Conservation (phyloP, 2,329 filamentous ascomycete genomes). For the Falciphora oryzae region DNA sequence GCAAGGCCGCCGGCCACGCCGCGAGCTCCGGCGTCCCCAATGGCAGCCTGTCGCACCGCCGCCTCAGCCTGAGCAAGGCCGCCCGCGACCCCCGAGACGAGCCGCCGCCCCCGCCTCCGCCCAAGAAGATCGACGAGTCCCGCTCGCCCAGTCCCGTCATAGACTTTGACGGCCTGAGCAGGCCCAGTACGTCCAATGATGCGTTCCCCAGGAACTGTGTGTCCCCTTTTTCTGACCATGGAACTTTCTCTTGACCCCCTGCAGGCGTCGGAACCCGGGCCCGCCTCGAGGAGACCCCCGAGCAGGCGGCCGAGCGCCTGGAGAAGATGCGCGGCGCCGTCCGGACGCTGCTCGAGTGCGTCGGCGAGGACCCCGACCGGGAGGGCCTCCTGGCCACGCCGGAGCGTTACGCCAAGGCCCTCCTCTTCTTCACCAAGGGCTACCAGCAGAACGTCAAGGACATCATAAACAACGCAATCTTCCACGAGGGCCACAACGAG, state of each 20-base stretch:
- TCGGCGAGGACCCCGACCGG: conserved; percentile 62
- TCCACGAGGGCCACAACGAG: conserved; percentile 95
- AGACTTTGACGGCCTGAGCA: conserved; percentile 56
- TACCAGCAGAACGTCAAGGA: conserved; percentile 93
- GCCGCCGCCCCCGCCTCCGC: conserved; percentile 21
- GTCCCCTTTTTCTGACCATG: neutral
- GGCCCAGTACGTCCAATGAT: conserved; percentile 40
- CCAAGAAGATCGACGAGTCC: conserved; percentile 1
- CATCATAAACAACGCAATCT: conserved; percentile 89
- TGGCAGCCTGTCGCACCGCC: conserved; percentile 3
- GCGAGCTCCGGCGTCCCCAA: conserved; percentile 6
- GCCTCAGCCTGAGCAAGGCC: conserved; percentile 49
- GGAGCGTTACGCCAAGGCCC: conserved; percentile 85
- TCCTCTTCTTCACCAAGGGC: conserved; percentile 93
- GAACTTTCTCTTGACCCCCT: neutral
- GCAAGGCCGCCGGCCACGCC: conserved; percentile 14
- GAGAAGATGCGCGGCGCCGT: conserved; percentile 58
- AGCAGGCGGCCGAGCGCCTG: conserved; percentile 45
- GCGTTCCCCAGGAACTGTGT: too few relatives aligned
- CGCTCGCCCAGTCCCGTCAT: conserved; percentile 52
- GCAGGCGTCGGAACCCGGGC: conserved; percentile 59
- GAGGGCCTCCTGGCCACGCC: conserved; percentile 66
- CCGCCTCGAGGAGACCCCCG: conserved; percentile 50
- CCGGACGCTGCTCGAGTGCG: conserved; percentile 60
- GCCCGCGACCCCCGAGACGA: conserved; percentile 56